phyloP scores from a whole-genome alignment of 768 basidiomycete genomes.

The Tremella mesenterica region DNA sequence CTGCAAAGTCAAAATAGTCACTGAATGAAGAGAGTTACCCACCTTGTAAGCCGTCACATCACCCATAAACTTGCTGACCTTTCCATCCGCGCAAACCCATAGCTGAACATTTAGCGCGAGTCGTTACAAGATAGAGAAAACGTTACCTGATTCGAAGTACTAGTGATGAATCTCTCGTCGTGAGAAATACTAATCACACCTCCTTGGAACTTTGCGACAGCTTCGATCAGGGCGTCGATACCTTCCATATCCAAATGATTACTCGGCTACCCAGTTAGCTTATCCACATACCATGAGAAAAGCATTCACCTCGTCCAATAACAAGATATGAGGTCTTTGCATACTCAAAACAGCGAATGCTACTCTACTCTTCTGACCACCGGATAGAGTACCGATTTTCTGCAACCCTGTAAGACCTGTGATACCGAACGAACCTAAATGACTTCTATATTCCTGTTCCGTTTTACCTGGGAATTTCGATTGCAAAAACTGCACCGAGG shows the following conservation, averaged over 20 bases:
- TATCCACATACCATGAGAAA: neutral
- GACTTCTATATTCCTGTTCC: slow-evolving; percentile 91
- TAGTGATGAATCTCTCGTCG: slow-evolving; percentile 91
- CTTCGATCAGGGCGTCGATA: slow-evolving; percentile 87
- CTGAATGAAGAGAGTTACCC: neutral
- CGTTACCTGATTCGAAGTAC: slow-evolving; percentile 63
- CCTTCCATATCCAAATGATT: slow-evolving; percentile 97
- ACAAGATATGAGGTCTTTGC: slow-evolving; percentile 78
- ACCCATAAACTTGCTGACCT: slow-evolving; percentile 72
- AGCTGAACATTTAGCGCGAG: too few species aligned
- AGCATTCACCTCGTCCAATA: slow-evolving; percentile 75
- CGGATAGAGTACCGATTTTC: slow-evolving; percentile 79
- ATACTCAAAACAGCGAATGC: slow-evolving; percentile 81
- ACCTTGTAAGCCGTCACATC: slow-evolving; percentile 85
- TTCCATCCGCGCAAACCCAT: slow-evolving; percentile 84
- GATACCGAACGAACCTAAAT: slow-evolving; percentile 94
- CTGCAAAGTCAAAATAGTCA: neutral
- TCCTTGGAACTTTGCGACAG: slow-evolving; percentile 65
- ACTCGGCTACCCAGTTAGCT: slow-evolving; percentile 55
- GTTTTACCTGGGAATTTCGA: slow-evolving; percentile 85
- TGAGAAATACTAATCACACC: slow-evolving; percentile 66
- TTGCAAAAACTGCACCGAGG: slow-evolving; percentile 89
- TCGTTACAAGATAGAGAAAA: slow-evolving; percentile 10
- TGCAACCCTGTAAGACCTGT: slow-evolving; percentile 85
- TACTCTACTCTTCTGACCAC: slow-evolving; percentile 93